Evolutionary conservation across 345 rosid genomes (phyloP), one percentile per base, ranked within the genome.

Genomic region (Sapria himalayana): DNA sequence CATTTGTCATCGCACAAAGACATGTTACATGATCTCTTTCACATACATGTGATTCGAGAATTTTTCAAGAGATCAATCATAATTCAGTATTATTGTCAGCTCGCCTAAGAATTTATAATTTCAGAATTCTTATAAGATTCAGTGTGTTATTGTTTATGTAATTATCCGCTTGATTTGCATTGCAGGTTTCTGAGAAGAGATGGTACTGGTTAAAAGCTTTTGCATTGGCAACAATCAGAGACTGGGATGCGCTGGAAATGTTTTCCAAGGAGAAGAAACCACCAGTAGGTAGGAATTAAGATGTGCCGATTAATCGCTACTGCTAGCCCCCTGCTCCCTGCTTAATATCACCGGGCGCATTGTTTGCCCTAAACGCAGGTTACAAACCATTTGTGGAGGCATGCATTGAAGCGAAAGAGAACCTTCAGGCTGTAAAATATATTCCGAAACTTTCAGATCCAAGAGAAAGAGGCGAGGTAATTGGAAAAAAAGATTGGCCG

Each of bases 161-260:
- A n/a, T n/a, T n/a, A n/a, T n/a, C n/a, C n/a, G n/a, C n/a, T n/a
- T n/a, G n/a, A n/a, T n/a, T 27, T 9, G 40, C 34, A 17, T 27
- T 39, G 14, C 48, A 78, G 94, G 97, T 81, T 41, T 64, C 82
- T 43, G 94, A 86, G 63, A 86, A 78, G 68, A 72, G 97, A 62
- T 81, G 97, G 97, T 82, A 72, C 50, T 82, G 76, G 81, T 94
- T 89, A 41, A 89, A 89, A 67, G 71, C 74, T 53, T 82, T 79
- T 46, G 98, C 94, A 50, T 56, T 89, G 63, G 91, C 93, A 45
- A 76, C 91, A 36, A 74, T 67, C 35, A 66, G 82, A 71, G 91
- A 79, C 54, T 89, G 98, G 98, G 93, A 67, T 43, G 85, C 77
- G 2, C 63, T 89, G 2, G 95, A 89, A 55, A 76, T 74, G 69